Percentiles rank a stretch among this genome's conserved stretches.
Conservation (phyloP, 2,329 filamentous ascomycete genomes). For the Microsporum ferrugineum region DNA sequence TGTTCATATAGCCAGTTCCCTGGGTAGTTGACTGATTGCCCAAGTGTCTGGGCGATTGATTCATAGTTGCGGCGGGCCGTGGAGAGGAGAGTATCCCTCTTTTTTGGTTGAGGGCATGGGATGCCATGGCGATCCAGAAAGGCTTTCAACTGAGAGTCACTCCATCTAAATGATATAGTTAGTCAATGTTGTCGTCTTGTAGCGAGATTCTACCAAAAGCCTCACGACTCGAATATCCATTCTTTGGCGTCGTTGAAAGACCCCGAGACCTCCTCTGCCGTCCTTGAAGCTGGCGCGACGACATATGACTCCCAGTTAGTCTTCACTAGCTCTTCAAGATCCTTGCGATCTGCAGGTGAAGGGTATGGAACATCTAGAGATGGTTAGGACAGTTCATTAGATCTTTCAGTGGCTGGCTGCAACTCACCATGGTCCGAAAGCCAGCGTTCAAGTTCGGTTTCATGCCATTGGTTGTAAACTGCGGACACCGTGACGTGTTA, state of each 20-base stretch:
- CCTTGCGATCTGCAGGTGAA: conserved; percentile 80
- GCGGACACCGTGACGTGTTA: conserved; percentile 14
- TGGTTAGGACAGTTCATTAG: not conserved
- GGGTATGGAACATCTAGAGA: conserved; percentile 64
- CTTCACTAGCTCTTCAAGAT: conserved; percentile 82
- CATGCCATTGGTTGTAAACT: conserved; percentile 99
- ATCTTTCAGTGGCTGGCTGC: not conserved
- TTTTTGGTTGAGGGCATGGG: conserved; percentile 75
- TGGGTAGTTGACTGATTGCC: conserved; percentile 73
- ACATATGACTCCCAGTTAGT: conserved; percentile 77
- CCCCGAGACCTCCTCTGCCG: conserved; percentile 61
- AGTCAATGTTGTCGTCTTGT: conserved; percentile 19
- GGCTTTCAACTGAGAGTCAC: conserved; percentile 82
- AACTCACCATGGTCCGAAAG: conserved; percentile 62
- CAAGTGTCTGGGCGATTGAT: conserved; percentile 57
- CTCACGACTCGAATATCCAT: conserved; percentile 78
- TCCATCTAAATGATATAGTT: conserved; percentile 52
- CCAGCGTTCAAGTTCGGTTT: conserved; percentile 96
- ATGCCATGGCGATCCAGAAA: conserved; percentile 85
- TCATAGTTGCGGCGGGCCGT: conserved; percentile 75
- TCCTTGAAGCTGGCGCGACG: conserved; percentile 61
- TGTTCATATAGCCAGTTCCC: conserved; percentile 87
- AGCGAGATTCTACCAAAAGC: not conserved
- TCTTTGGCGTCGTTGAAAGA: conserved; percentile 64
- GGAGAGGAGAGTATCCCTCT: conserved; percentile 68